A percentile compares a stretch with the other conserved stretches of the same genome.
phyloP scores from a whole-genome alignment of 345 rosid genomes.

The Jatropha curcas region DNA sequence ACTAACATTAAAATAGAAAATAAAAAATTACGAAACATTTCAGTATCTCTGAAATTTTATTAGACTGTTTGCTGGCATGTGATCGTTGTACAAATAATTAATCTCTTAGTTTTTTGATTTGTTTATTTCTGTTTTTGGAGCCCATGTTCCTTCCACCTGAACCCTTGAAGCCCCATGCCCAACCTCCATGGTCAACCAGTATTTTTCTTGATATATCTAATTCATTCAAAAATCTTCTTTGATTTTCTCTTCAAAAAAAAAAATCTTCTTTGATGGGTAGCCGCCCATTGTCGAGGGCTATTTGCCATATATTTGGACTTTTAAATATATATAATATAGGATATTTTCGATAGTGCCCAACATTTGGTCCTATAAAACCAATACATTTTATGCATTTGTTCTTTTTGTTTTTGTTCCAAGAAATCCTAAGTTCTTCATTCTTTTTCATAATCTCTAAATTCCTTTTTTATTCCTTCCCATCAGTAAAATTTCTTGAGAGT shows the following conservation, averaged over 20 bases:
- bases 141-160: neutral
- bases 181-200: constrained; percentile 1
- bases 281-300: constrained; percentile 12
- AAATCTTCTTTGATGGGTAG: constrained; percentile 19
- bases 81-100: neutral
- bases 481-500: neutral
- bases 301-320: neutral
- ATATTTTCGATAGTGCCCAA: too few species aligned
- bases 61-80: constrained; percentile 7
- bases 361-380: too few species aligned
- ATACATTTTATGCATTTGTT: too few species aligned
- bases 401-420: too few species aligned
- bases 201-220: too few species aligned
- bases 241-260: too few species aligned
- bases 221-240: too few species aligned
- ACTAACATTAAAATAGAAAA: neutral
- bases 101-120: too few species aligned
- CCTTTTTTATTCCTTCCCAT: neutral
- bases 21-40: neutral
- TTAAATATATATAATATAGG: too few species aligned
- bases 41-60: neutral
- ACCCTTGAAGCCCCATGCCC: neutral
- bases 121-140: neutral
- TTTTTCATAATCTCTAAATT: too few species aligned
- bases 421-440: too few species aligned